A percentile compares a stretch with the other conserved stretches of the same genome.
These are phyloP conservation scores for Endocarpon pusillum DNA, from an alignment of 495 filamentous ascomycete genomes.

Conservation along the genomic window DNA sequence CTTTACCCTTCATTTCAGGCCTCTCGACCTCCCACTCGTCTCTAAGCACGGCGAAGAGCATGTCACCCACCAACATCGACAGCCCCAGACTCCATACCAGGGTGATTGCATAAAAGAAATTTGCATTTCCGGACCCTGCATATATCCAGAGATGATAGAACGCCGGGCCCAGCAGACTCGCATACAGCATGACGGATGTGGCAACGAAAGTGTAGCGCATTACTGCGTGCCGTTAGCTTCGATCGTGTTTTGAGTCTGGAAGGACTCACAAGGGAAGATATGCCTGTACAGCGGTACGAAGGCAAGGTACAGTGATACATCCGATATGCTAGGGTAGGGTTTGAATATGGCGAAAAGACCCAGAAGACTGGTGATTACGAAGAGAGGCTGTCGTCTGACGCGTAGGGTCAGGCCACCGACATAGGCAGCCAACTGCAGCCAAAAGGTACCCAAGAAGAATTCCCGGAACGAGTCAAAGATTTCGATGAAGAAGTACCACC, in stretches of 20 bases:
- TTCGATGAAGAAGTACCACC: slow-evolving; percentile 99
- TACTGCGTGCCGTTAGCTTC: slow-evolving; percentile 27
- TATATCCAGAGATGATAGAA: slow-evolving; percentile 99
- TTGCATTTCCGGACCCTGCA: slow-evolving; percentile 91
- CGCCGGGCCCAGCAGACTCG: slow-evolving; percentile 73
- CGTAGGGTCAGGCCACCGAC: slow-evolving; percentile 69
- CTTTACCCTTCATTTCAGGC: slow-evolving; percentile 74
- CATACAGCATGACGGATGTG: slow-evolving; percentile 65
- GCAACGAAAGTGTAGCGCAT: slow-evolving; percentile 90
- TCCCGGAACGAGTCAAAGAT: slow-evolving; percentile 97
- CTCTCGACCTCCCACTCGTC: slow-evolving; percentile 92
- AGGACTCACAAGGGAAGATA: slow-evolving; percentile 66
- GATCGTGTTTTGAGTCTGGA: not conserved
- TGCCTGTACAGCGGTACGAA: slow-evolving; percentile 79
- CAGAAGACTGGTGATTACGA: slow-evolving; percentile 61
- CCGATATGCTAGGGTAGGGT: slow-evolving; percentile 84
- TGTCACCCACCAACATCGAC: slow-evolving; percentile 64
- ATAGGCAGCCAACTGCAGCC: slow-evolving; percentile 83
- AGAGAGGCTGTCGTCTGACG: slow-evolving; percentile 67
- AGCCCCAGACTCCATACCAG: slow-evolving; percentile 88
- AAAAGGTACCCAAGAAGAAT: slow-evolving; percentile 96
- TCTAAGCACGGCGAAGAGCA: slow-evolving; percentile 69
- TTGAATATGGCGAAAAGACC: slow-evolving; percentile 89
- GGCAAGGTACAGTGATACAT: slow-evolving; percentile 68
- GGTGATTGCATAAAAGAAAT: slow-evolving; percentile 99